phyloP scores from a whole-genome alignment of 2,329 filamentous ascomycete species.

The Curvularia sp. region DNA sequence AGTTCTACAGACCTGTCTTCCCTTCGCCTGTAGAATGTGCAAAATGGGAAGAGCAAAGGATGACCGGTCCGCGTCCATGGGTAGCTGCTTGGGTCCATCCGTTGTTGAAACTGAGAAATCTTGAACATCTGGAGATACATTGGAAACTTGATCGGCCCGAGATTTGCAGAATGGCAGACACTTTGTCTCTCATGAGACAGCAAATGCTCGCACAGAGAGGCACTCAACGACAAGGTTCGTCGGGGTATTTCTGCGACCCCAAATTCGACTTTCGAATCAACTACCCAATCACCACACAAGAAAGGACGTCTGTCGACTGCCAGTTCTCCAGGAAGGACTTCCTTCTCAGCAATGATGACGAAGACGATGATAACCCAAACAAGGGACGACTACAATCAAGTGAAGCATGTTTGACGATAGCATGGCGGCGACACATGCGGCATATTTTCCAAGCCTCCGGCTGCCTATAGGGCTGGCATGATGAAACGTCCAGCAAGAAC shows the following conservation, averaged over 20 bases:
- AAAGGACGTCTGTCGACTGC: background rate
- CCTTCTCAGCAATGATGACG: background rate
- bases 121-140: slow-evolving; percentile 24
- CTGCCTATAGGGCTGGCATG: slow-evolving; percentile 1
- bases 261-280: slow-evolving; percentile 12
- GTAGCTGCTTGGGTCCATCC: slow-evolving; percentile 29
- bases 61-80: slow-evolving; percentile 13
- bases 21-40: slow-evolving; percentile 19
- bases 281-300: slow-evolving; percentile 5
- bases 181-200: slow-evolving; percentile 17
- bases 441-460: slow-evolving; percentile 5
- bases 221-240: background rate
- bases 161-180: slow-evolving; percentile 24
- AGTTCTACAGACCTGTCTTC: slow-evolving; percentile 13
- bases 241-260: background rate
- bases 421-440: slow-evolving; percentile 11
- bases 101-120: slow-evolving; percentile 20
- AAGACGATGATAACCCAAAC: background rate
- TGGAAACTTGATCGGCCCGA: slow-evolving; percentile 27
- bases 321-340: slow-evolving; percentile 3
- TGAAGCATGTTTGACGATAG: background rate
- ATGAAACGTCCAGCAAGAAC: background rate
- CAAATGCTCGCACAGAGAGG: slow-evolving; percentile 21
- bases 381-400: background rate
- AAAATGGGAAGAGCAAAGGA: slow-evolving; percentile 20